Conservation (phyloP, 2,329 filamentous ascomycete species). For the Seiridium cupressi region DNA sequence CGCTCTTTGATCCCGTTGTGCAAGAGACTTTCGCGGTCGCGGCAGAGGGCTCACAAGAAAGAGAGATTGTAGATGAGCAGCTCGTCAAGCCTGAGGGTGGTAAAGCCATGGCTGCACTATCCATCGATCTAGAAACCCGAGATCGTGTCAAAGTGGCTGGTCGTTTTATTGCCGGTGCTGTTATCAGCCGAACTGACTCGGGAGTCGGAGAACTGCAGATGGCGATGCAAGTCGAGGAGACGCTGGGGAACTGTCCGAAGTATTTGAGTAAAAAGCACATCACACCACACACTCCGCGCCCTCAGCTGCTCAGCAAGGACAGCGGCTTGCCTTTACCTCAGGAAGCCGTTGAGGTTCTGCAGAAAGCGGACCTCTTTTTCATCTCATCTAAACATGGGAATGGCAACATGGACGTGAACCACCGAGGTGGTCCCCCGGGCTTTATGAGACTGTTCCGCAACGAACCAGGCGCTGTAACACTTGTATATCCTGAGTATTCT, state of each 20-base stretch:
- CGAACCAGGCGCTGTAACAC: constrained; percentile 34
- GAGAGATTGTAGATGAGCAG: constrained; percentile 16
- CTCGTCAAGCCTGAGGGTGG: constrained; percentile 34
- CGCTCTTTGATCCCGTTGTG: constrained; percentile 67
- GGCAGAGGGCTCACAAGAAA: constrained; percentile 35
- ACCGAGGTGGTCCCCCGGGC: constrained; percentile 71
- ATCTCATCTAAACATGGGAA: constrained; percentile 63
- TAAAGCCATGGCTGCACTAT: constrained; percentile 46
- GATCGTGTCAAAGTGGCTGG: constrained; percentile 75
- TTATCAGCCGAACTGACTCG: constrained; percentile 34
- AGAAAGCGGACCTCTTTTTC: constrained; percentile 73
- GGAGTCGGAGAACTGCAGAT: constrained; percentile 45
- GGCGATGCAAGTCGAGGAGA: constrained; percentile 68
- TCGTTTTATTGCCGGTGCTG: constrained; percentile 62
- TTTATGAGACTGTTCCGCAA: constrained; percentile 70
- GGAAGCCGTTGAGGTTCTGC: constrained; percentile 58
- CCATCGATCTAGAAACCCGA: constrained; percentile 63
- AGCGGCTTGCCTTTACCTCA: constrained; percentile 40
- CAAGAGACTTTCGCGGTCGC: constrained; percentile 52
- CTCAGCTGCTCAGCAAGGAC: constrained; percentile 36
- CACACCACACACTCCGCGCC: constrained; percentile 48
- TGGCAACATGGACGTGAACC: constrained; percentile 76
- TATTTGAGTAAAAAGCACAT: constrained; percentile 77
- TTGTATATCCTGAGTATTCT: constrained; percentile 81
- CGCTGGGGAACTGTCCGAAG: constrained; percentile 82